Base-by-base conservation (phyloP, 768 basidiomycete genomes). In the Boletus vinaceobasis region DNA sequence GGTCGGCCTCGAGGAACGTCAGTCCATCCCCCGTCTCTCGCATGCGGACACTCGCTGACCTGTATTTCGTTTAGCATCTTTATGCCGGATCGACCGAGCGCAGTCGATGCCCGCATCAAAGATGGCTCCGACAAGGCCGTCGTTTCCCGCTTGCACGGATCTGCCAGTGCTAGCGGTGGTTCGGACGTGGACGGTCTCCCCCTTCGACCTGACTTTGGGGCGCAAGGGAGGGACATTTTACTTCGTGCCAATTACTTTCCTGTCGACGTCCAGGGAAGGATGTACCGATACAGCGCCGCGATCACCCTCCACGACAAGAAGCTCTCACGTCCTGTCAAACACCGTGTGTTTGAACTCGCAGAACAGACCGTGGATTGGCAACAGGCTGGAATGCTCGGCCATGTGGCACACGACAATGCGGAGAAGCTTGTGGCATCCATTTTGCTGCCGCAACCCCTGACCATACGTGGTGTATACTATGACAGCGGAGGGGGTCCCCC, bases 41-140 rank as follows among this genome's bases (percentile, higher is more conserved):
- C 46, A 27, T 9, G 0, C 27, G 17, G 19, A 13, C 17, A 6
- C 21, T 27, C 17, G 29, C 40, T 55, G 35, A 59, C n/a, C 4
- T 15, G 21, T 26, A 8, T 23, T 35, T 21, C 43, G 8, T 23
- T 46, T n/a, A 59, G 57, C 37, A 60, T 61, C 50, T 80, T 77
- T 63, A 68, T 68, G 45, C 66, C 66, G 35, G 65, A 60, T 50
- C 60, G 58, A 59, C 64, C 69, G 71, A 80, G 58, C 56, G 74
- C 77, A n/a, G 64, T 90, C 43, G 77, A 83, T 55, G 71, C 77
- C 48, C 89, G 89, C 73, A 54, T 67, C 74, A 21, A 60, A 61
- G 73, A 76, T 58, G 63, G 53, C 39, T 74, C 74, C 2, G 74
- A 79, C 62, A 69, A 72, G 56, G 63, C 66, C 23, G 66, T 74